Percentiles rank a stretch among this genome's conserved stretches.
Evolutionary conservation across 2,329 filamentous ascomycete genomes (phyloP).

Genomic region (Aspergillus aculeatus): DNA sequence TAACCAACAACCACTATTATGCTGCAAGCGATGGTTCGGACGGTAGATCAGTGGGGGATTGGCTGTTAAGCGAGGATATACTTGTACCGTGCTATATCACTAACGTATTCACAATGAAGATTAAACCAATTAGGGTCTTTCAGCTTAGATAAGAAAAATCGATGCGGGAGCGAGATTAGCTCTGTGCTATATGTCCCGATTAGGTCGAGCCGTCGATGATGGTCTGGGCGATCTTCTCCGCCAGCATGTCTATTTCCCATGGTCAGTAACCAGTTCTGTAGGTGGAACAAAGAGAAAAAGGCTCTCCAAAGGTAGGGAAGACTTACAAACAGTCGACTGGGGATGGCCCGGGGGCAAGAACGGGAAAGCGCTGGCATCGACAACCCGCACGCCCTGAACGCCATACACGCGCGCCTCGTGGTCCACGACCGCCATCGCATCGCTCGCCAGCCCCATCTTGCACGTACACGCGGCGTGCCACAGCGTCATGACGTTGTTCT

Average conservation of each 20-base stretch:
- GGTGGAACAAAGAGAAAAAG: too few species aligned
- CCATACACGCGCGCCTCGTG: conserved; percentile 29
- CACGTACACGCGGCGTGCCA: conserved; percentile 38
- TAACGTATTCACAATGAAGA: background rate
- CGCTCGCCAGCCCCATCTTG: conserved; percentile 35
- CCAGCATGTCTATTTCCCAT: conserved; percentile 30
- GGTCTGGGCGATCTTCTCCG: conserved; percentile 23
- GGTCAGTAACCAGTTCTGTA: background rate
- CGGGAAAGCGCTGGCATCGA: conserved; percentile 36
- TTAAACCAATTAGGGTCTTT: background rate
- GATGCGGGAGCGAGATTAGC: too few species aligned
- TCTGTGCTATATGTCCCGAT: background rate
- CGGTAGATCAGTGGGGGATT: too few species aligned
- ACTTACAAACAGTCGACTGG: conserved; percentile 36
- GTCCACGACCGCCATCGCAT: conserved; percentile 36
- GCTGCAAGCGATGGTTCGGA: background rate
- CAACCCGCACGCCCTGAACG: conserved; percentile 32
- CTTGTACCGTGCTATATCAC: background rate
- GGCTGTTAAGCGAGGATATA: too few species aligned
- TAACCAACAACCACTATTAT: too few species aligned
- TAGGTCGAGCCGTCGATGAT: background rate
- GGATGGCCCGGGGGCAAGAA: conserved; percentile 41
- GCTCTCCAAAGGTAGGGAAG: background rate
- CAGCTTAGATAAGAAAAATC: too few species aligned
- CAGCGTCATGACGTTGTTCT: conserved; percentile 27